Evolutionary conservation across 306 rosid species (phyloP), one percentile per base, ranked within the genome.

Genomic region (Argentina anserina): DNA sequence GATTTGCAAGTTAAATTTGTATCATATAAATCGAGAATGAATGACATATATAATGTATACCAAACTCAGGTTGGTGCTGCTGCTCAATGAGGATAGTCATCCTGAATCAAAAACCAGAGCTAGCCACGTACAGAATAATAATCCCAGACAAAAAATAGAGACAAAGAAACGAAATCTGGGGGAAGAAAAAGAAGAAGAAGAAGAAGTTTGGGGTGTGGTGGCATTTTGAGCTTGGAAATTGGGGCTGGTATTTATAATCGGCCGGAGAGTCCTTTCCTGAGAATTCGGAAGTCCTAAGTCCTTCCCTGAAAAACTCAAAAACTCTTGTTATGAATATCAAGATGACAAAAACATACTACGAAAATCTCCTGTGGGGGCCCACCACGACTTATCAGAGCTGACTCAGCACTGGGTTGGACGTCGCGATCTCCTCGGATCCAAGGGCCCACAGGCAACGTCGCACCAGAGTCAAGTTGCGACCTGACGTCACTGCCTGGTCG

Each of bases 251-350:
- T 92, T 88, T 92, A 92, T 92, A 92, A 41, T 45, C 69, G 78
- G 87, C 96, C 90, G 90, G 90, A 88, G 66, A 85, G 96, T 80
- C 92, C 96, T 90, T 87, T 75, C 90, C 89, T 90, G 90, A 77
- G 89, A 90, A 76, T 90, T 87, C 68, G 71, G 21, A 81, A 66
- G 76, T 73, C 74, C 61, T 17, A 53, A 76, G 92, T 78, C 94
- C 97, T 92, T 90, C 83, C 92, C 94, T 85, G 92, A 88, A 56
- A 56, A 26, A 25, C 15, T 56, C 17, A 25, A 56, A 56, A 56
- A 14, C 18, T 56, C 15, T 7, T 28, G 6, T 11, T 26, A 21
- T 50, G n/a, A 18, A 49, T 53, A 53, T n/a, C 31, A 23, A 28
- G 18, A 26, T 56, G 63, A 25, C 34, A 4, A 28, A 40, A 5